Conservation (phyloP, 2,329 filamentous ascomycete genomes). For the Incumbomyces lentus region DNA sequence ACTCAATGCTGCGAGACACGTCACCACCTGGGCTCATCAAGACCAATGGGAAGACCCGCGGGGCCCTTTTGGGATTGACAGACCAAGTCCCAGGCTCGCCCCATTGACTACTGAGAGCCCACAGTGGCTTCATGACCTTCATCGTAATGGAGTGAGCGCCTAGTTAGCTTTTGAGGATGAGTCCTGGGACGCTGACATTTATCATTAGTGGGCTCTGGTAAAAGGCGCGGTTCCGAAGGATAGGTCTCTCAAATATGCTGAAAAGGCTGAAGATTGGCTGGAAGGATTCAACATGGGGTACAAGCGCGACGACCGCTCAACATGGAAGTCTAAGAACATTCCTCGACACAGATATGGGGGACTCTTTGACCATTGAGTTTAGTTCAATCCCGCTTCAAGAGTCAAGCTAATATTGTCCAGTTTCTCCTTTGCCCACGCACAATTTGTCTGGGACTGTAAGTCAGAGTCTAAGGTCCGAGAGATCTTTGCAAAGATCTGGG, state of each 20-base stretch:
- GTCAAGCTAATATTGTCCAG: slow-evolving; percentile 33
- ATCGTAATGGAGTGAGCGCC: no score
- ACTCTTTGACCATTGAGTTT: neutral
- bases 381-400: neutral
- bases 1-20: no score
- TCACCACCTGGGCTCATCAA: no score
- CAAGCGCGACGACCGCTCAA: slow-evolving; percentile 28
- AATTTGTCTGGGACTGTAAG: slow-evolving; percentile 32
- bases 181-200: no score
- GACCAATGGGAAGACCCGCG: no score
- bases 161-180: no score
- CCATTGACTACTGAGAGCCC: no score
- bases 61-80: no score
- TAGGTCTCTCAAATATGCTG: slow-evolving; percentile 29
- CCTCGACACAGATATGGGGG: slow-evolving; percentile 36
- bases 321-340: slow-evolving; percentile 36
- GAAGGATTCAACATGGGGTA: slow-evolving; percentile 33
- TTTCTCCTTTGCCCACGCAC: slow-evolving; percentile 26
- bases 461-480: slow-evolving; percentile 33
- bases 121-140: no score
- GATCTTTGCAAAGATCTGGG: slow-evolving; percentile 35
- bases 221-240: slow-evolving; percentile 37
- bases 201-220: slow-evolving; percentile 28
- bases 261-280: slow-evolving; percentile 35
- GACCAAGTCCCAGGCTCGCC: no score